Evolutionary conservation across 1,284 basidiomycete species (phyloP).

Genomic region (Puccinia coronata): DNA sequence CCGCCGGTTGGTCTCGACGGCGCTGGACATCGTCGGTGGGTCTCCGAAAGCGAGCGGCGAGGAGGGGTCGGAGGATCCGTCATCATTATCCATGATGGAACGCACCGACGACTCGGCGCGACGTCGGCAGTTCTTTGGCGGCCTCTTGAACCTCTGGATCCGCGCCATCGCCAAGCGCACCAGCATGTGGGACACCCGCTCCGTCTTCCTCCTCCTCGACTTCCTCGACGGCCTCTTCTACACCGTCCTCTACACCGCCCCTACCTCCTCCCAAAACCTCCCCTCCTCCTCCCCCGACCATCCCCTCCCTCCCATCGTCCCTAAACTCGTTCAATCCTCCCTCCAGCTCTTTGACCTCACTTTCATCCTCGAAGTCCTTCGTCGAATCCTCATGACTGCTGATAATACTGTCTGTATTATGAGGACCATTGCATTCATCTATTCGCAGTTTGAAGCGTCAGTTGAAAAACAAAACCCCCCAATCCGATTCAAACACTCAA

Average conservation of each 20-base stretch:
- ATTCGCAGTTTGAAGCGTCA: conserved; percentile 62
- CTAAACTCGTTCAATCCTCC: conserved; percentile 49
- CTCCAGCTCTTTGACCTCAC: conserved; percentile 60
- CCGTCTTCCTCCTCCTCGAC: conserved; percentile 60
- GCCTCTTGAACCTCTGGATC: conserved; percentile 62
- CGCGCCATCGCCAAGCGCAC: conserved; percentile 61
- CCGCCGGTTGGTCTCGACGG: conserved; percentile 61
- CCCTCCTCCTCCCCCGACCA: conserved; percentile 56
- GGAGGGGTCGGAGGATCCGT: conserved; percentile 3
- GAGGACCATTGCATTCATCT: conserved; percentile 62
- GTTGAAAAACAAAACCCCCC: too few relatives aligned
- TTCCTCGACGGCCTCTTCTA: conserved; percentile 56
- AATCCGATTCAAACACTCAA: not conserved
- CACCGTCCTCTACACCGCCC: conserved; percentile 54
- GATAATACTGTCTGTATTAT: conserved; percentile 63
- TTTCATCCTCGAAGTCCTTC: conserved; percentile 61
- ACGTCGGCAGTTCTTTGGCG: conserved; percentile 60
- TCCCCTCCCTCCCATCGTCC: conserved; percentile 41
- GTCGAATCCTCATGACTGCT: conserved; percentile 61
- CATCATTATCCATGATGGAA: not conserved
- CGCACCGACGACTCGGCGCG: conserved; percentile 25
- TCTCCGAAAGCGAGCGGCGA: conserved; percentile 48
- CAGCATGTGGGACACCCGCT: conserved; percentile 62
- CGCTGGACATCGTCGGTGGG: conserved; percentile 61
- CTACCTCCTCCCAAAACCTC: conserved; percentile 58